Evolutionary conservation across 2,329 filamentous ascomycete genomes (phyloP), one percentile per base, ranked within the genome.

Genomic region (Fusarium napiforme): DNA sequence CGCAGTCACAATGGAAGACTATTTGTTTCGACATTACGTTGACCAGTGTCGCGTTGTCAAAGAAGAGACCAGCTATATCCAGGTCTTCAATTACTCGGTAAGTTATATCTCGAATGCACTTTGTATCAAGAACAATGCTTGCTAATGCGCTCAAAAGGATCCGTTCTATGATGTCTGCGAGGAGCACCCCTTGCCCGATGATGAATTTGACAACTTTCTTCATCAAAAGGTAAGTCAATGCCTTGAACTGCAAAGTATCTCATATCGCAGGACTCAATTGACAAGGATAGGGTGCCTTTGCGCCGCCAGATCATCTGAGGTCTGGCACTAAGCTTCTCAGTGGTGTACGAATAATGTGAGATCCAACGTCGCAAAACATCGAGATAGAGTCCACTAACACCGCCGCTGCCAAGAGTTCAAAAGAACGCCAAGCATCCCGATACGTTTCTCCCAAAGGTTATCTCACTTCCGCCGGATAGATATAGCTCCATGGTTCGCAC

Each of bases 81-180:
- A 90, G 78, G 87, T 90, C 42, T 84, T 89, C 75, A 90, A 90
- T 73, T 90, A 89, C 73, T 86, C 88, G 77, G 88, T 90, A 47
- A 28, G 45, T 30, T 30, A 79, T 71, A 86, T 60, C 43, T 49
- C 21, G 15, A 30, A 32, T 46, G 36, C n/a, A 36, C 55, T 50
- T 30, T 30, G 19, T n/a, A 50, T 30, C 21, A 61, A 46, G 26
- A 30, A 39, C 42, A 30, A 30, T 32, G 32, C 18, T 69, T 65
- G 34, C 66, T 71, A 28, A 40, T 45, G 14, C 28, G 36, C 66
- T 47, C 60, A 39, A n/a, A 30, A 90, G 88, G 85, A 90, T 78
- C 79, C 86, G 30, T 82, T 82, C 18, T 83, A 84, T 71, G 87
- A 89, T 72, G 83, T 82, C 6, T 80, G 80, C 59, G 87, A 89